Percentiles rank a stretch among this genome's conserved stretches.
phyloP scores from a whole-genome alignment of 805 yeast genomes.

The Metschnikowia koreensis region DNA sequence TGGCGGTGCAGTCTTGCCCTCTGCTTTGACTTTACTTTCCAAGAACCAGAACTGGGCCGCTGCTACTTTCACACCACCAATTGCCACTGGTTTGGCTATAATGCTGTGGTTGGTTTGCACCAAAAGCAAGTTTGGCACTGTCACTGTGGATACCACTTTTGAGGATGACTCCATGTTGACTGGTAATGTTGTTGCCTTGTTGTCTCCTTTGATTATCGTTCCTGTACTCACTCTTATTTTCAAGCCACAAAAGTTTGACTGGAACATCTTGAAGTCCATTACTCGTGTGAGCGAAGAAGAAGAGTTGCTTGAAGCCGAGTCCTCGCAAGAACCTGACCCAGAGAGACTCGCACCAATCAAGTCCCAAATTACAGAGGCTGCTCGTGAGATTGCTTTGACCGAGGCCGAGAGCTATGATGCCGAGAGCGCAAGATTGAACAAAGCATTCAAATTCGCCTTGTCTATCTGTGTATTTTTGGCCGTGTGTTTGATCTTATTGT shows the following conservation, averaged over 20 bases:
- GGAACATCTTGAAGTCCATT: conserved; percentile 58
- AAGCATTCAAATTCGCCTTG: conserved; percentile 61
- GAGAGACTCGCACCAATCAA: conserved; percentile 34
- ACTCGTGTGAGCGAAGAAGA: conserved; percentile 69
- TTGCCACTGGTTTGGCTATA: conserved; percentile 73
- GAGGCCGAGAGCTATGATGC: conserved; percentile 27
- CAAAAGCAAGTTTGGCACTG: conserved; percentile 30
- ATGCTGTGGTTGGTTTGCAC: conserved; percentile 51
- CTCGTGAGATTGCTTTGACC: conserved; percentile 35
- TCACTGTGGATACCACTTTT: conserved; percentile 54
- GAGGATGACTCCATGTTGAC: conserved; percentile 85
- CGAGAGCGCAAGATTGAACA: conserved; percentile 52
- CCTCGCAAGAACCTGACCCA: conserved; percentile 17
- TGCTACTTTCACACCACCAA: conserved; percentile 71
- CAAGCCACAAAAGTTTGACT: conserved; percentile 74
- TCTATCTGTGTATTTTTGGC: conserved; percentile 60
- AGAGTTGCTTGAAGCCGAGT: conserved; percentile 50
- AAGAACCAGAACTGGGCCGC: conserved; percentile 64
- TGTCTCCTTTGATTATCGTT: conserved; percentile 64
- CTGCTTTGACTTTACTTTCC: conserved; percentile 64
- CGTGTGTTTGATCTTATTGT: conserved; percentile 61
- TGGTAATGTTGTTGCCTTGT: conserved; percentile 81
- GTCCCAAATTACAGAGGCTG: conserved; percentile 40
- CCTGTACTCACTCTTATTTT: conserved; percentile 65
- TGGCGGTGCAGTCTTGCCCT: conserved; percentile 82